Evolutionary conservation across 805 yeast genomes (phyloP).

Genomic region (Sugiyamaella americana): DNA sequence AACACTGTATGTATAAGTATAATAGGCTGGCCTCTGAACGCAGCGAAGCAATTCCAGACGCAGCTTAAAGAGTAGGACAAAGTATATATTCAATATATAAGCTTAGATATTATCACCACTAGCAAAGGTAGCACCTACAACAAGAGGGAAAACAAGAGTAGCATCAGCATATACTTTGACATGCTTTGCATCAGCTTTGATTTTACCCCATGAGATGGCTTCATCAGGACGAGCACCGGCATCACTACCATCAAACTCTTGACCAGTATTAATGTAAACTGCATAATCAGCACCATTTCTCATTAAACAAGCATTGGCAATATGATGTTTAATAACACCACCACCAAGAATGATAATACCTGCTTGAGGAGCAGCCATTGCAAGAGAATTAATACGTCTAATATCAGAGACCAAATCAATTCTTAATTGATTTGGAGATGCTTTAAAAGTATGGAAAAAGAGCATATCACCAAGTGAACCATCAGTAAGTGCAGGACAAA

Average conservation of each 20-base stretch:
- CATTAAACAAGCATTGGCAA: slow-evolving; percentile 97
- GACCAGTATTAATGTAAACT: slow-evolving; percentile 95
- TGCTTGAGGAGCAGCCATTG: slow-evolving; percentile 90
- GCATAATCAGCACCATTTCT: slow-evolving; percentile 99
- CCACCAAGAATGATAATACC: slow-evolving; percentile 98
- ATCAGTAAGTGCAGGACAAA: slow-evolving; percentile 96
- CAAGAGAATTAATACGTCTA: slow-evolving; percentile 81
- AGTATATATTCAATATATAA: no score
- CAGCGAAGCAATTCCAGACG: no score
- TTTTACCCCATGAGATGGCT: slow-evolving; percentile 98
- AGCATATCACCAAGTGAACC: slow-evolving; percentile 99
- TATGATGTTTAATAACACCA: slow-evolving; percentile 93
- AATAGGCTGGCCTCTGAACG: no score
- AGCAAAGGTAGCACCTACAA: slow-evolving; percentile 98
- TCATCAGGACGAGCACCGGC: slow-evolving; percentile 99
- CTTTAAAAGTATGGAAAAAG: slow-evolving; percentile 94
- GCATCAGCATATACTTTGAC: slow-evolving; percentile 96
- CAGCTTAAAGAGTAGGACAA: no score
- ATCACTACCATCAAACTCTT: slow-evolving; percentile 97
- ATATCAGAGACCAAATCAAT: slow-evolving; percentile 93
- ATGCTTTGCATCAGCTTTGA: slow-evolving; percentile 85
- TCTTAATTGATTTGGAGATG: slow-evolving; percentile 84
- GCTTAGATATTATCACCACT: slow-evolving; percentile 10
- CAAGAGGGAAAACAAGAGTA: slow-evolving; percentile 87
- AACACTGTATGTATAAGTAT: no score